Base-by-base conservation (phyloP, 176 grass and related monocot species). In the Urochloa ruziziensis region DNA sequence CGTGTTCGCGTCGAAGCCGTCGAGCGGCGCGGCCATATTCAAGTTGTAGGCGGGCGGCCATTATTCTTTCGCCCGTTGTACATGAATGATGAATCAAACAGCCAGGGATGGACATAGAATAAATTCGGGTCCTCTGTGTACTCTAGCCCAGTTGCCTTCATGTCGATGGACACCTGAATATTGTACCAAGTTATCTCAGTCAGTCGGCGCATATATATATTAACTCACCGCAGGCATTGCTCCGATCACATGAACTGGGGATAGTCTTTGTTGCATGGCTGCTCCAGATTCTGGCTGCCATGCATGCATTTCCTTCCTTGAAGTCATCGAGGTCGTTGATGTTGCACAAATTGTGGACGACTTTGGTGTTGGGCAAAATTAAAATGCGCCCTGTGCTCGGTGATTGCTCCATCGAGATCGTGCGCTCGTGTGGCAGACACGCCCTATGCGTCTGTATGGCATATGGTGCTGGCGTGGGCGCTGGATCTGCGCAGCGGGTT, bases 1-100 rank as follows among this genome's bases (percentile, higher is more conserved):
- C 46, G 80, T 98, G 14, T 98, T 98, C 15, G 93, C 96, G 10
- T 98, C 96, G 16, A 98, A 93, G 85, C 96, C 96, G n/a, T 98
- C 96, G 19, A 98, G 96, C 57, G 96, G 93, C 25, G 93, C 96
- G 37, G 91, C 96, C 77, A 90, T 98, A 85, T 71, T 98, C 29
- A 98, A 83, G 58, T 68, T 95, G 78, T 95, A 88, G 66, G 37
- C 59, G 21, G n/a, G 27, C 21, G 80, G 33, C 47, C 27, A 7
- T 34, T 85, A 53, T 61, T 85, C 27, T 59, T 73, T 13, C 1
- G 13, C 62, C 15, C 43, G 54, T 0, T 82, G 83, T 86, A 85
- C 67, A 52, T 52, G 44, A 16, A 46, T 11, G 16, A 89, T 61
- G 53, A 3, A 29, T 25, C 3, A n/a, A 25, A 5, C 57, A 19